Base-by-base conservation (phyloP, 1,284 basidiomycete genomes). In the Rhodotorula sp. region DNA sequence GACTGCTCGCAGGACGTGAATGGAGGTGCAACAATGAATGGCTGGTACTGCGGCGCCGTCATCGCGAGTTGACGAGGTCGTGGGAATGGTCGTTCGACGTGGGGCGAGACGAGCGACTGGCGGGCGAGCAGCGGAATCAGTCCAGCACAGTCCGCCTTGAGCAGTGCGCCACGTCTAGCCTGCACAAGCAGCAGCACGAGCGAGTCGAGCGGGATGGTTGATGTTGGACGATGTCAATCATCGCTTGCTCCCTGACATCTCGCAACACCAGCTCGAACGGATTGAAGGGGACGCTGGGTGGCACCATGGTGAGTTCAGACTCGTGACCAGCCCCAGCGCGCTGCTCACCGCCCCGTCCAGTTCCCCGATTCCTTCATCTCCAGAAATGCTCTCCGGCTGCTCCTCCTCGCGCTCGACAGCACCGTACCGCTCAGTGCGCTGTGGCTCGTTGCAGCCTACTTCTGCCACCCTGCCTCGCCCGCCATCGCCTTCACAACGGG, bases 21-120 rank as follows among this genome's bases (percentile, higher is more conserved):
- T 4, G 70, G 70, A 7, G 67, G 70, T 2, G 54, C 59, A 8
- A 68, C n/a, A 24, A 71, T 47, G 57, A 59, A 71, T 10, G 70
- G 70, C 2, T 34, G 52, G 48, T 68, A 71, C 53, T 16, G 15
- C 7, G 64, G 62, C 26, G 58, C n/a, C 13, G 52, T 11, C 48
- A 51, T 48, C 20, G 37, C 28, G 24, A 18, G 40, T 18, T 44
- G 40, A 18, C 40, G 16, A 11, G 40, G 10, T 44, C 10, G 10
- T 44, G 40, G 16, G 40, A 44, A 9, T 4, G 6, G 24, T 31
- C 4, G 56, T 40, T 2, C 15, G 51, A 30, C 10, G 46, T 31
- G 24, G 24, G 20, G 56, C 3, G 28, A 16, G n/a, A 34, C 22
- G 24, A 7, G 46, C 11, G 26, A 22, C 20, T 30, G 47, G 2